phyloP scores from a whole-genome alignment of 2,329 filamentous ascomycete species.

The Thelonectria discophora region DNA sequence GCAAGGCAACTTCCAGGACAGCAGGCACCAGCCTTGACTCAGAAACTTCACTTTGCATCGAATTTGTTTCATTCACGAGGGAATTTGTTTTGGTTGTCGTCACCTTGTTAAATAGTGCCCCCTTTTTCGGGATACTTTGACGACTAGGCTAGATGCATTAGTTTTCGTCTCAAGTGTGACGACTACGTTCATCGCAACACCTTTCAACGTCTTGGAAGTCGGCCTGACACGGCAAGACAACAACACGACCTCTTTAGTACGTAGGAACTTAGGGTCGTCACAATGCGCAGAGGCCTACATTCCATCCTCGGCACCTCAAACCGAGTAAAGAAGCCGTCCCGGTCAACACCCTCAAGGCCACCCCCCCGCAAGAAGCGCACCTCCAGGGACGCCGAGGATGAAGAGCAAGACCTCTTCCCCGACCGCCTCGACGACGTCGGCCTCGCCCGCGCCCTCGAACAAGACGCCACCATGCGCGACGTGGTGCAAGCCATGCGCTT shows the following conservation, averaged over 20 bases:
- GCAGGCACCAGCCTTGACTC: slow-evolving; percentile 18
- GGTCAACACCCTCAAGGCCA: slow-evolving; percentile 27
- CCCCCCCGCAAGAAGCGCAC: slow-evolving; percentile 41
- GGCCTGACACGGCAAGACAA: neutral
- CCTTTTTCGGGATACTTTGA: too few species aligned
- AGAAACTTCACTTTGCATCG: too few species aligned
- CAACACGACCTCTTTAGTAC: neutral
- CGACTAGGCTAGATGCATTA: neutral
- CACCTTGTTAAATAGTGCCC: too few species aligned
- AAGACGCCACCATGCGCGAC: slow-evolving; percentile 66
- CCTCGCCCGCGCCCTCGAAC: slow-evolving; percentile 61
- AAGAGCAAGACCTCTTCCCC: slow-evolving; percentile 42
- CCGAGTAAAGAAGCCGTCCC: slow-evolving; percentile 47
- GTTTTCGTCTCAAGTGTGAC: slow-evolving; percentile 14
- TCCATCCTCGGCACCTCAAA: slow-evolving; percentile 51
- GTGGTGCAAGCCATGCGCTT: slow-evolving; percentile 72
- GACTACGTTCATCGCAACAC: neutral
- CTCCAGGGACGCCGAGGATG: slow-evolving; percentile 35
- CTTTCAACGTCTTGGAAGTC: neutral
- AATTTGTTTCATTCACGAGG: too few species aligned
- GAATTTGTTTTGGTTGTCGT: too few species aligned
- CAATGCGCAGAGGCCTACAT: slow-evolving; percentile 47
- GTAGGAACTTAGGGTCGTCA: too few species aligned
- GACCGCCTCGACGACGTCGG: slow-evolving; percentile 68
- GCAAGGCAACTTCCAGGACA: neutral